Percentiles rank a stretch among this genome's conserved stretches.
These are phyloP conservation scores for Pachysolen tannophilus DNA, from an alignment of 805 yeast genomes.

Conservation along the genomic window DNA sequence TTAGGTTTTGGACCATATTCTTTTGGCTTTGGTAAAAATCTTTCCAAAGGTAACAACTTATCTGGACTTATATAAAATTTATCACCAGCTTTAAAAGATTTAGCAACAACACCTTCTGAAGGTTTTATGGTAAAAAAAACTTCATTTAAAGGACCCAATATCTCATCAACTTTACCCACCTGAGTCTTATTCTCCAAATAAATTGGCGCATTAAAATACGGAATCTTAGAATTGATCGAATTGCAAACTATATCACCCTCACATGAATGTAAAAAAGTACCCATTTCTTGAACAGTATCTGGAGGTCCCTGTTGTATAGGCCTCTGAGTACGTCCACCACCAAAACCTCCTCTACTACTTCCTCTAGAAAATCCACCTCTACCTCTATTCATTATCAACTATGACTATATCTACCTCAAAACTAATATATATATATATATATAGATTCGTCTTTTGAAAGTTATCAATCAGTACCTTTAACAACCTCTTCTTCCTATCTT, in stretches of 20 bases:
- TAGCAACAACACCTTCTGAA: constrained; percentile 91
- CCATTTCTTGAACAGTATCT: constrained; percentile 91
- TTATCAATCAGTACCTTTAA: too few species aligned
- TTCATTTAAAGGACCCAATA: constrained; percentile 94
- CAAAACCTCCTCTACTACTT: constrained; percentile 58
- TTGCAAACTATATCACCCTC: constrained; percentile 98
- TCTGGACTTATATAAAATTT: constrained; percentile 94
- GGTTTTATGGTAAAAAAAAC: constrained; percentile 97
- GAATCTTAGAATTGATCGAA: constrained; percentile 87
- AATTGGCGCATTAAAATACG: constrained; percentile 98
- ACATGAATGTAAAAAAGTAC: constrained; percentile 82
- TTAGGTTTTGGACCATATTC: constrained; percentile 76
- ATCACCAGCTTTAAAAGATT: constrained; percentile 91
- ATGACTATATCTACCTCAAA: too few species aligned
- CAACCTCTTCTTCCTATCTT: too few species aligned
- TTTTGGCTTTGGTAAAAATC: constrained; percentile 96
- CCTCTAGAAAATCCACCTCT: constrained; percentile 46
- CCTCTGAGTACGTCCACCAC: constrained; percentile 61
- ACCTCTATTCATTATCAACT: constrained; percentile 63
- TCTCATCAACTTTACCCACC: constrained; percentile 97
- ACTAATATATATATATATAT: too few species aligned
- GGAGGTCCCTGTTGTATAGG: constrained; percentile 98
- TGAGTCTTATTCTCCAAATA: constrained; percentile 93
- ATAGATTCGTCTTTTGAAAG: too few species aligned
- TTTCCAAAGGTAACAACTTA: constrained; percentile 88